Conservation (phyloP, 371 early-diverging fungal genomes). For the Lichtheimia ramosa region DNA sequence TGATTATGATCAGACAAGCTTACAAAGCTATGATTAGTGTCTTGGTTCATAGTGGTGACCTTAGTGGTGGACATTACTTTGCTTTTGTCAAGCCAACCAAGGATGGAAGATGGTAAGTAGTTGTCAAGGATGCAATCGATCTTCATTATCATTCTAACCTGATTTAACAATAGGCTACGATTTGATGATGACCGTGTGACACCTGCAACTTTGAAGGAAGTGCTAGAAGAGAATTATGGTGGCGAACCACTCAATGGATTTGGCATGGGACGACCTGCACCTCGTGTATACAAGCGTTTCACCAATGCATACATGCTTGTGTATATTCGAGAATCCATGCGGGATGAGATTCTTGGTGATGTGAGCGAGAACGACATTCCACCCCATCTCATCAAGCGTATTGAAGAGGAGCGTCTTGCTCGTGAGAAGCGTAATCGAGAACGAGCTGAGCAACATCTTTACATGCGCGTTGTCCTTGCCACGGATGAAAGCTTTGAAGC, state of each 20-base stretch:
- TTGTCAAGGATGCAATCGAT: background rate
- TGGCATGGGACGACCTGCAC: constrained; percentile 19
- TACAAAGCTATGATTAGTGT: constrained; percentile 58
- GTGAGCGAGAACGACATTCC: constrained; percentile 76
- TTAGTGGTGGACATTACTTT: constrained; percentile 98
- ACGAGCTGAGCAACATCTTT: constrained; percentile 68
- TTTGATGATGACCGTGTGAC: constrained; percentile 98
- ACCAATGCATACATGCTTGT: constrained; percentile 98
- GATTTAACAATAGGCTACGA: constrained; percentile 55
- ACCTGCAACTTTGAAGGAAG: constrained; percentile 84
- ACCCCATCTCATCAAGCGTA: constrained; percentile 68
- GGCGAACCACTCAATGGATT: constrained; percentile 55
- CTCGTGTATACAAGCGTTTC: constrained; percentile 64
- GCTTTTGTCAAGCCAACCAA: constrained; percentile 83
- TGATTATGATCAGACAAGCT: background rate
- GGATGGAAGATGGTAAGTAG: constrained; percentile 74
- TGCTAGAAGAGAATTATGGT: constrained; percentile 96
- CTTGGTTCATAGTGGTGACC: constrained; percentile 96
- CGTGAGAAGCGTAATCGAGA: constrained; percentile 60
- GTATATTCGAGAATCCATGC: constrained; percentile 81
- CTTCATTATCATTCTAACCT: background rate
- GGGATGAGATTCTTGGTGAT: constrained; percentile 72
- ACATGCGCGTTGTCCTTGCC: constrained; percentile 52
- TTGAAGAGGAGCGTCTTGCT: constrained; percentile 53
- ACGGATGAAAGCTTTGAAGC: constrained; percentile 62